Evolutionary conservation across 257 asterid species (phyloP).

Genomic region (Voacanga thouarsii): DNA sequence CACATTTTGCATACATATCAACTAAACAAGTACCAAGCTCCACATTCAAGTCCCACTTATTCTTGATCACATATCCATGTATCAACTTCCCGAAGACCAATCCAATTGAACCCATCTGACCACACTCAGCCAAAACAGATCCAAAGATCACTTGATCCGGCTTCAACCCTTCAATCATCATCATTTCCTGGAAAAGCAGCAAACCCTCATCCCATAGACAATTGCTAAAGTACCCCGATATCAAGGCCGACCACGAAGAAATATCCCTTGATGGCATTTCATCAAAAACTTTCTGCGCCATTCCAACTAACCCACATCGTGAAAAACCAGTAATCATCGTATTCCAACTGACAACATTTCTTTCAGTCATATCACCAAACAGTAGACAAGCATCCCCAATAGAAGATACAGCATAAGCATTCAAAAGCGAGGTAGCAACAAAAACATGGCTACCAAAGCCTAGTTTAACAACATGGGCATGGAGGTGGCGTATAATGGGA

Average conservation of each 20-base stretch:
- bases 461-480: slow-evolving; percentile 49
- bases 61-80: slow-evolving; percentile 47
- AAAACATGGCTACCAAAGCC: slow-evolving; percentile 45
- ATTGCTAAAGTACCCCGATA: slow-evolving; percentile 44
- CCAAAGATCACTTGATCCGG: slow-evolving; percentile 57
- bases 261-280: slow-evolving; percentile 39
- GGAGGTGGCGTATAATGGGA: slow-evolving; percentile 42
- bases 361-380: slow-evolving; percentile 57
- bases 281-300: slow-evolving; percentile 42
- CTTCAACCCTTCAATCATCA: slow-evolving; percentile 15
- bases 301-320: slow-evolving; percentile 25
- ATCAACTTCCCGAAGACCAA: slow-evolving; percentile 48
- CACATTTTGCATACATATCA: slow-evolving; percentile 67
- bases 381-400: slow-evolving; percentile 41
- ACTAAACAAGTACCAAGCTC: slow-evolving; percentile 50
- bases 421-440: slow-evolving; percentile 52
- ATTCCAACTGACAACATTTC: slow-evolving; percentile 51
- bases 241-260: slow-evolving; percentile 59
- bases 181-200: slow-evolving; percentile 47
- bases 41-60: slow-evolving; percentile 47
- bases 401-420: slow-evolving; percentile 19
- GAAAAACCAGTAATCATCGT: slow-evolving; percentile 50
- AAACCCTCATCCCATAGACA: slow-evolving; percentile 41
- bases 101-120: slow-evolving; percentile 48
- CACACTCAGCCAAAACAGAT: slow-evolving; percentile 41